Percentiles rank a stretch among this genome's conserved stretches.
Evolutionary conservation across 2,329 filamentous ascomycete species (phyloP).

Genomic region (Aspergillus pseudonomiae): DNA sequence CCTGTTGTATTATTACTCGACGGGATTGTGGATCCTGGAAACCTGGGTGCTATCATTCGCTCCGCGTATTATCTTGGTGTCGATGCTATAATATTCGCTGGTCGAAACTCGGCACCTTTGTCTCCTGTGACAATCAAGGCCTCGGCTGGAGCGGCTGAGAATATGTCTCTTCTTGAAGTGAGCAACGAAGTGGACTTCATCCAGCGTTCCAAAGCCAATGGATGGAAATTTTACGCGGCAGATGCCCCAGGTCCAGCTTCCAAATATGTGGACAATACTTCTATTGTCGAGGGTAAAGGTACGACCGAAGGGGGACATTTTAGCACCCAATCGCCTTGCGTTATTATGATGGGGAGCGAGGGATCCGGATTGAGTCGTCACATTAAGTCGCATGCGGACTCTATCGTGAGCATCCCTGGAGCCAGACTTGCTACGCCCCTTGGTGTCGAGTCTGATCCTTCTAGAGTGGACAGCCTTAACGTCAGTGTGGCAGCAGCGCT

Average conservation of each 20-base stretch:
- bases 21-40: slow-evolving; percentile 75
- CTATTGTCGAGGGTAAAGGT: slow-evolving; percentile 37
- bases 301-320: slow-evolving; percentile 33
- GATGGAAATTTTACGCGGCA: slow-evolving; percentile 84
- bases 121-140: slow-evolving; percentile 82
- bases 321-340: slow-evolving; percentile 64
- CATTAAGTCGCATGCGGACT: slow-evolving; percentile 68
- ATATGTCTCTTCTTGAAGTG: slow-evolving; percentile 72
- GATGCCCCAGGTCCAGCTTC: slow-evolving; percentile 49
- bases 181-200: slow-evolving; percentile 71
- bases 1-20: slow-evolving; percentile 49
- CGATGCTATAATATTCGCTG: slow-evolving; percentile 78
- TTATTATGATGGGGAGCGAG: slow-evolving; percentile 83
- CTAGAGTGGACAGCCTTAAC: slow-evolving; percentile 84
- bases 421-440: slow-evolving; percentile 47
- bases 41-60: slow-evolving; percentile 85
- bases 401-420: slow-evolving; percentile 64
- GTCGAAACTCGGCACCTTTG: slow-evolving; percentile 71
- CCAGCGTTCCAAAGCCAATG: slow-evolving; percentile 64
- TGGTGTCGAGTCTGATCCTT: slow-evolving; percentile 37
- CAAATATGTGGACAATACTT: slow-evolving; percentile 24
- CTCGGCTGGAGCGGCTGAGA: slow-evolving; percentile 84
- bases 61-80: slow-evolving; percentile 90
- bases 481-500: slow-evolving; percentile 86
- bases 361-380: slow-evolving; percentile 70